A percentile compares a stretch with the other conserved stretches of the same genome.
Conservation (phyloP, 257 asterid species). For the Coffea eugenioides region DNA sequence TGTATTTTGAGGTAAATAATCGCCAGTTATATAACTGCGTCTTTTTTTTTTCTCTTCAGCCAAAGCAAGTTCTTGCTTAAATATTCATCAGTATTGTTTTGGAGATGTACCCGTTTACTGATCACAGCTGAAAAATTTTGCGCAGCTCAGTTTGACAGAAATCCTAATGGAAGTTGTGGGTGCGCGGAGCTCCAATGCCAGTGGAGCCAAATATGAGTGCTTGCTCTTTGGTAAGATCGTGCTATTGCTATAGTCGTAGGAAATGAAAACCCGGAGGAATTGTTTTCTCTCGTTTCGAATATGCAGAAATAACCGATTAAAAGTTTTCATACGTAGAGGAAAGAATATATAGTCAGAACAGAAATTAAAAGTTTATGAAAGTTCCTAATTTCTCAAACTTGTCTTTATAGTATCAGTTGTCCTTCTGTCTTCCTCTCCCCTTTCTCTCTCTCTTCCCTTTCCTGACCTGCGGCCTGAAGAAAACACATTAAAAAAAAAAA, state of each 20-base stretch:
- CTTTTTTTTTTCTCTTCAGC: neutral
- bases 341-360: too few relatives aligned
- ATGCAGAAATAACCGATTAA: too few relatives aligned
- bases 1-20: neutral
- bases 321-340: too few relatives aligned
- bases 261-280: neutral
- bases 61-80: neutral
- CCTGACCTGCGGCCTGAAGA: too few relatives aligned
- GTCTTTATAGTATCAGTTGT: too few relatives aligned
- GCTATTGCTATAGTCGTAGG: neutral
- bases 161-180: slow-evolving; percentile 48
- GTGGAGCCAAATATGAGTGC: slow-evolving; percentile 51
- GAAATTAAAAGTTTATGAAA: too few relatives aligned
- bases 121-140: neutral
- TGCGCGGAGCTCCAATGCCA: slow-evolving; percentile 19
- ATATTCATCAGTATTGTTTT: neutral
- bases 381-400: too few relatives aligned
- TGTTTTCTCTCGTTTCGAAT: too few relatives aligned
- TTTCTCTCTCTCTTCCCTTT: too few relatives aligned
- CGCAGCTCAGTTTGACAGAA: neutral
- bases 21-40: too few relatives aligned
- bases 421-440: too few relatives aligned
- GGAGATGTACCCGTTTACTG: neutral
- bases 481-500: too few relatives aligned
- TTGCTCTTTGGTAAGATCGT: slow-evolving; percentile 56